Conservation (phyloP, 441 rosid genomes). For the Mallotus repandus region DNA sequence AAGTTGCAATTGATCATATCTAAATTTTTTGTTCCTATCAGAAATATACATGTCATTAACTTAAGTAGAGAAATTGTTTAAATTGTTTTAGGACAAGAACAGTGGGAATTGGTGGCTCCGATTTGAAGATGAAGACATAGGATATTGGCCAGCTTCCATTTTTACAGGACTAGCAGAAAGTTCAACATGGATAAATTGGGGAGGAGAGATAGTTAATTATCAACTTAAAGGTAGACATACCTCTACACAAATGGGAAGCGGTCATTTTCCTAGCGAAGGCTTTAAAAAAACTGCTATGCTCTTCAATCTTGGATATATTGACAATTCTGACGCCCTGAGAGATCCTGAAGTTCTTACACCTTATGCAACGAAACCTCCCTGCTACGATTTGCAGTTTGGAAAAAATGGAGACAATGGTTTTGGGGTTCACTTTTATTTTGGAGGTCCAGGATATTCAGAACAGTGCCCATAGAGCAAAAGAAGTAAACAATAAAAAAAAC, state of each 20-base stretch:
- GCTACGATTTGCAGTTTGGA: neutral
- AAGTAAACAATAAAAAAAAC: too few species aligned
- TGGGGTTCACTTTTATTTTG: neutral
- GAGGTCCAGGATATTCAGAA: slow-evolving; percentile 12
- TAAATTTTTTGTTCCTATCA: too few species aligned
- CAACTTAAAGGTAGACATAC: neutral
- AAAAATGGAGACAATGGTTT: neutral
- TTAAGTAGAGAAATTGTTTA: too few species aligned
- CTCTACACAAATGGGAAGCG: slow-evolving; percentile 35
- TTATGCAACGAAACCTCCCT: neutral
- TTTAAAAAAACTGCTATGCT: slow-evolving; percentile 3
- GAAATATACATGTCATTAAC: too few species aligned
- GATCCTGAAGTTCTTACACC: neutral
- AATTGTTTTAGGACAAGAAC: slow-evolving; percentile 15
- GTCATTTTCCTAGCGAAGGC: slow-evolving; percentile 27
- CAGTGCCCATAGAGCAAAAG: too few species aligned
- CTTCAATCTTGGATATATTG: neutral
- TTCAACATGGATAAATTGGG: slow-evolving; percentile 16
- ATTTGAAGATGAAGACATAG: neutral
- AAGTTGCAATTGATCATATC: too few species aligned
- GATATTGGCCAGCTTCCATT: slow-evolving; percentile 35
- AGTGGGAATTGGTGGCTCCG: slow-evolving; percentile 34
- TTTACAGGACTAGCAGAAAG: slow-evolving; percentile 19
- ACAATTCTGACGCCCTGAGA: neutral
- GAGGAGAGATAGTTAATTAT: slow-evolving; percentile 17